These are phyloP conservation scores for Neoascochyta sp. DNA, from an alignment of 2,329 filamentous ascomycete genomes.

Conservation along the genomic window DNA sequence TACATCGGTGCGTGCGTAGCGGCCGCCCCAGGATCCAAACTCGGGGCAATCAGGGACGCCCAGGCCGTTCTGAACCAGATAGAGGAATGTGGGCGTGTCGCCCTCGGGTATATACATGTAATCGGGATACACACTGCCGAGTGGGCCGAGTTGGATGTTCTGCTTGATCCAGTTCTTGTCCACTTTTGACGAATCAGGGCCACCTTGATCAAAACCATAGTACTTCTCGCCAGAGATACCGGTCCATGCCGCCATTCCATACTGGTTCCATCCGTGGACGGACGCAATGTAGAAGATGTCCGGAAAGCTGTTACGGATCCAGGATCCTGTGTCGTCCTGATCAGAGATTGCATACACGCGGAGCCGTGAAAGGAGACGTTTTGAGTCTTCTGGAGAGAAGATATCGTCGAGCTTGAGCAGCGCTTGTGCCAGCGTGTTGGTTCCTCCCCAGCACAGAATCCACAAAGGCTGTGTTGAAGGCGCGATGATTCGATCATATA, in stretches of 20 bases:
- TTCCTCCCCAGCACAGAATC: conserved; percentile 54
- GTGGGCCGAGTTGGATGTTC: conserved; percentile 52
- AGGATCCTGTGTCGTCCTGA: conserved; percentile 56
- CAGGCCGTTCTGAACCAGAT: conserved; percentile 49
- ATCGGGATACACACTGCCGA: conserved; percentile 44
- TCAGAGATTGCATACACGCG: conserved; percentile 52
- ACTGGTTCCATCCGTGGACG: conserved; percentile 56
- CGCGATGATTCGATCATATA: conserved; percentile 43
- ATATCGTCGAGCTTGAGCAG: conserved; percentile 41
- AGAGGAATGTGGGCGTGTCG: conserved; percentile 52
- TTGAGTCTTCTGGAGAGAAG: conserved; percentile 31
- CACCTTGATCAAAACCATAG: conserved; percentile 48
- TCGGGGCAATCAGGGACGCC: conserved; percentile 46
- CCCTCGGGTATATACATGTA: conserved; percentile 53
- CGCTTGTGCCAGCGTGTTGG: conserved; percentile 52
- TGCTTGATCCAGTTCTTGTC: conserved; percentile 52
- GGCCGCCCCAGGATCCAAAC: conserved; percentile 51
- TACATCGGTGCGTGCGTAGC: conserved; percentile 39
- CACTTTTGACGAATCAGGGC: conserved; percentile 49
- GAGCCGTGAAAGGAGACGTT: conserved; percentile 30
- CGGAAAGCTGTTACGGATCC: conserved; percentile 54
- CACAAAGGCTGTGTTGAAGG: conserved; percentile 47
- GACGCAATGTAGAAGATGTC: conserved; percentile 56
- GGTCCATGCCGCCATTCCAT: conserved; percentile 53
- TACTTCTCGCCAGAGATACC: conserved; percentile 53